Base-by-base conservation (phyloP, 1,284 basidiomycete genomes). In the Austroboletus niveus region DNA sequence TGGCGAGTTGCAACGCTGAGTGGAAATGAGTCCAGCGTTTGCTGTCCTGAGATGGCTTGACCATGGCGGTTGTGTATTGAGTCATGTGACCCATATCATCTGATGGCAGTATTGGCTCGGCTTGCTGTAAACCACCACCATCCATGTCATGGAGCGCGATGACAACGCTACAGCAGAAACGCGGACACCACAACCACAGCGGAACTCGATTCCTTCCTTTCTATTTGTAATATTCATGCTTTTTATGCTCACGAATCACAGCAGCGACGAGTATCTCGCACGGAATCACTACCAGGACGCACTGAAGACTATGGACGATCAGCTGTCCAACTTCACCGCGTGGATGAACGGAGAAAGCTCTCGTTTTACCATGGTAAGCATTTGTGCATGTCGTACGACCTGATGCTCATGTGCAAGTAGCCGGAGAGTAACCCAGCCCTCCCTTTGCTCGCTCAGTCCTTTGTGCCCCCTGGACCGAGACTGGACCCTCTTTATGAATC, bases 1-100 rank as follows among this genome's bases (percentile, higher is more conserved):
- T 80, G 14, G 87, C 87, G 12, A 87, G 79, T 61, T 88, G 84
- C 29, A 90, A 68, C 0, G 87, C 88, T 2, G 85, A 84, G 55
- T 84, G 80, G 55, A 89, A 89, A 62, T 87, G 82, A 0, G 77
- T 80, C 85, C 86, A 90, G 32, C 88, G 81, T 62, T 82, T 81
- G 61, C 81, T 88, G 46, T 81, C 81, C 8, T 71, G 55, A 38
- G 54, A 34, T 66, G 56, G 73, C 68, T 62, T 74, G 70, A 60
- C 72, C 78, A 78, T 78, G 48, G 47, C 48, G 10, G 50, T 42
- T 8, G 36, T 8, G 27, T 24, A 7, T 4, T 4, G 27, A 20
- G 47, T 60, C 61, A 63, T 47, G 61, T 63, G 61, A 61, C 48
- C 10, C 30, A 35, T 51, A 53, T 29, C 27, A 6, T 29, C 27